Evolutionary conservation across 208 protist genomes (phyloP).

Genomic region (Endotrypanum monterogeii): DNA sequence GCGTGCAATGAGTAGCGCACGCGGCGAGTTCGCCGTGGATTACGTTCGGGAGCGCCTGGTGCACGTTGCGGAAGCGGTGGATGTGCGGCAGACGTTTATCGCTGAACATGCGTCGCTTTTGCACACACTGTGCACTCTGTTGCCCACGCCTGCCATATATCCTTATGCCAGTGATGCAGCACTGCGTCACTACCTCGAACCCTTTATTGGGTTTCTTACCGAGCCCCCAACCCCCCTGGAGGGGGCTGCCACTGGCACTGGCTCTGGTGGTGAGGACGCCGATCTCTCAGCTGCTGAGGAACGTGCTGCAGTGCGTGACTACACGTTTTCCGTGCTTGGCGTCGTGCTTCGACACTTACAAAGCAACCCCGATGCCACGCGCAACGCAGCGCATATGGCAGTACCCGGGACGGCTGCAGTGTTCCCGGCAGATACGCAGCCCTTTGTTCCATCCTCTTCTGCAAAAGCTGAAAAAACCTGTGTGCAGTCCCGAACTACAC

Average conservation of each 20-base stretch:
- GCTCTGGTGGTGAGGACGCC: neutral
- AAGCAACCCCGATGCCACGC: constrained; percentile 70
- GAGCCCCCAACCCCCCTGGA: constrained; percentile 4
- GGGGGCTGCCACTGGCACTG: neutral
- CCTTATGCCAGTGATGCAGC: constrained; percentile 73
- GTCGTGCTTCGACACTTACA: constrained; percentile 80
- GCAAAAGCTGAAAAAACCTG: neutral
- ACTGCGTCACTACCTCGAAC: constrained; percentile 47
- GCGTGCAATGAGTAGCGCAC: constrained; percentile 55
- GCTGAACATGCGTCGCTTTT: constrained; percentile 71
- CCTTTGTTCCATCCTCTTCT: constrained; percentile 9
- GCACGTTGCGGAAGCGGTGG: constrained; percentile 24
- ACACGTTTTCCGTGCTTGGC: constrained; percentile 43
- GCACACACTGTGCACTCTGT: constrained; percentile 57
- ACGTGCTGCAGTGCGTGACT: constrained; percentile 29
- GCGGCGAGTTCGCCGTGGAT: constrained; percentile 57
- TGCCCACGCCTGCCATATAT: constrained; percentile 72
- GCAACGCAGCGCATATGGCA: constrained; percentile 74
- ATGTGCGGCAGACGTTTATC: constrained; percentile 33
- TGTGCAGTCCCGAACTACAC: constrained; percentile 2
- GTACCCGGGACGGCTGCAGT: constrained; percentile 43
- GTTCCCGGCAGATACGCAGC: constrained; percentile 53
- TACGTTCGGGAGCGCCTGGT: constrained; percentile 51
- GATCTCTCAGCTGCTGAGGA: constrained; percentile 11
- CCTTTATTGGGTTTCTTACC: constrained; percentile 63